Base-by-base conservation (phyloP, 2,329 filamentous ascomycete species). In the Hypoxylon sp. region DNA sequence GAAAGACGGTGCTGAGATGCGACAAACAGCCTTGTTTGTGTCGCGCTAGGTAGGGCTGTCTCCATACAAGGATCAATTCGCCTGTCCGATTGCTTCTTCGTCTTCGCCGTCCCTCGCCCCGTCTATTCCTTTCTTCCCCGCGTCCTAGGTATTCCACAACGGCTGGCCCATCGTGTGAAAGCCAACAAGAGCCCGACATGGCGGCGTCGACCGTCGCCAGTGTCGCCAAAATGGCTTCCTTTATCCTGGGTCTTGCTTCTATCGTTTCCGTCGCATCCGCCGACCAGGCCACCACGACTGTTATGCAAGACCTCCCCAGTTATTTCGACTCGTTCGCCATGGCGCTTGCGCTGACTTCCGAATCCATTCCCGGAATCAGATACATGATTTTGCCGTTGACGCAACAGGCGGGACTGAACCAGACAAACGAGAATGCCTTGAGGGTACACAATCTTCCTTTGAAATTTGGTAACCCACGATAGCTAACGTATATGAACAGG, bases 161-260 rank as follows among this genome's bases (percentile, higher is more conserved):
- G 70, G 67, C 67, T 60, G 69, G 65, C 48, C 65, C 59, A 71
- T 70, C 63, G 70, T 70, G 72, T 66, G 61, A 66, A 70, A 69
- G 63, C 44, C 56, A 56, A 56, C 59, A 64, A 54, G 22, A 52
- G 63, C 59, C 67, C 67, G 57, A 63, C 70, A 76, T 75, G 78
- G 77, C 79, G 76, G 80, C 77, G 78, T 80, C 77, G 78, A 81
- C 76, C 77, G 77, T 80, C 72, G 75, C 76, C 51, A 50, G 63
- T 54, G 53, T 74, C 67, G 61, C 72, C 64, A 67, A 44, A 55
- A 82, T 81, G 79, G 78, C 75, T 60, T 75, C 74, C 58, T 67
- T 76, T 58, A 63, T 77, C 61, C 68, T 78, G 54, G 75, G 73
- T 47, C 65, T 79, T 42, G 74, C 77, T 50, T 75, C 70, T 61